A percentile compares a stretch with the other conserved stretches of the same genome.
Evolutionary conservation across 768 basidiomycete genomes (phyloP).

Genomic region (Rhodosporidiobolus sp.): DNA sequence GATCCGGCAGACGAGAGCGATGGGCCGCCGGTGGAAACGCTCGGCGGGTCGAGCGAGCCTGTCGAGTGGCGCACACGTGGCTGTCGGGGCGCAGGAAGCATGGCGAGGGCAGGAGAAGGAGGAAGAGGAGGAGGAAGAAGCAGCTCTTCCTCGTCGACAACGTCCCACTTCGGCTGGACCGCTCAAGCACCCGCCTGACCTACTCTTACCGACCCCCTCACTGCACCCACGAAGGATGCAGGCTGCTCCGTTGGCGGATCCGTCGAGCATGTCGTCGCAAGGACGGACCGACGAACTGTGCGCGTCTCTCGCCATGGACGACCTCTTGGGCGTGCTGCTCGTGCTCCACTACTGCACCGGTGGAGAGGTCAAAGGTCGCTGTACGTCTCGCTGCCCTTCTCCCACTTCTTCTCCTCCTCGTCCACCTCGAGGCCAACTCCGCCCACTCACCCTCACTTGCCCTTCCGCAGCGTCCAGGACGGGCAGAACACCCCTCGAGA

Average conservation of each 20-base stretch:
- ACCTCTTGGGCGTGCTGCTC: neutral
- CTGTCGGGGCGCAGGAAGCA: too few relatives aligned
- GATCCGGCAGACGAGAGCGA: too few relatives aligned
- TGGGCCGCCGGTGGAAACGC: too few relatives aligned
- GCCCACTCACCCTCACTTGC: neutral
- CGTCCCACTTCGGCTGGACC: too few relatives aligned
- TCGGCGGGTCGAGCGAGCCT: too few relatives aligned
- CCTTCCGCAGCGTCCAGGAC: neutral
- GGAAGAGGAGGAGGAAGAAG: too few relatives aligned
- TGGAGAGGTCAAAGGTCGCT: neutral
- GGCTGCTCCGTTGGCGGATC: neutral
- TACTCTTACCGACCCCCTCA: too few relatives aligned
- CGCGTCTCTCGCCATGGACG: neutral
- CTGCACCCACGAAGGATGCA: neutral
- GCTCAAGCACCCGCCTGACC: too few relatives aligned
- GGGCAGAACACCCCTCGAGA: neutral
- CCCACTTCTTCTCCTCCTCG: neutral
- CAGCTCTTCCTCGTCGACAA: too few relatives aligned
- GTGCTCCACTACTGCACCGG: neutral
- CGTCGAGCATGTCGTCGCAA: neutral
- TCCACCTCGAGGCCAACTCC: neutral
- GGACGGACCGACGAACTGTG: neutral
- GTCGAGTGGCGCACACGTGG: too few relatives aligned
- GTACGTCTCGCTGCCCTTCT: neutral
- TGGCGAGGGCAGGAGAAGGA: too few relatives aligned